Percentiles rank a stretch among this genome's conserved stretches.
Evolutionary conservation across 2,329 filamentous ascomycete genomes (phyloP).

Genomic region (Sclerotinia spermophila): DNA sequence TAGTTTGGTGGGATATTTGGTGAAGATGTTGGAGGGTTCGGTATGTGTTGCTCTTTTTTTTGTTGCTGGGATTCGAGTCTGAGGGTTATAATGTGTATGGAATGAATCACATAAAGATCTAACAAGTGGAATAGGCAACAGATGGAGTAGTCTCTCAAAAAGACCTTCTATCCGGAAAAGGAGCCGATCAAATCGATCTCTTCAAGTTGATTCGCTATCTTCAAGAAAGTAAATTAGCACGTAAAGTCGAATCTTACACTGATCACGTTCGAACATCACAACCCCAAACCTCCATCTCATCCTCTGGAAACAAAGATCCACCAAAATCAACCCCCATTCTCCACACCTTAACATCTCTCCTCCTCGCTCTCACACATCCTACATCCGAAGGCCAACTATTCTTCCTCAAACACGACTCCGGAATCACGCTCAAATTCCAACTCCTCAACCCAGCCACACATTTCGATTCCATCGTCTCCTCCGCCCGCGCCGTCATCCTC

Average conservation of each 20-base stretch:
- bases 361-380: constrained; percentile 81
- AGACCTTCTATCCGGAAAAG: constrained; percentile 74
- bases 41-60: constrained; percentile 37
- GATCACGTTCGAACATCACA: constrained; percentile 46
- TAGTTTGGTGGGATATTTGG: constrained; percentile 68
- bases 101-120: background rate
- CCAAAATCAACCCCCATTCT: constrained; percentile 31
- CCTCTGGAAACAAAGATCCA: background rate
- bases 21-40: constrained; percentile 48
- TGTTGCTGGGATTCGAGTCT: background rate
- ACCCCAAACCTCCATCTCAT: constrained; percentile 24
- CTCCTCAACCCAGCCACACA: constrained; percentile 88
- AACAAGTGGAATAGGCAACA: constrained; percentile 36
- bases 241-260: constrained; percentile 90
- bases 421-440: constrained; percentile 69
- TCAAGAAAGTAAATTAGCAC: constrained; percentile 85
- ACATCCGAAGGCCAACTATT: constrained; percentile 67
- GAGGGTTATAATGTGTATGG: background rate
- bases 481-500: constrained; percentile 81
- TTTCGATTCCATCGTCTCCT: constrained; percentile 81
- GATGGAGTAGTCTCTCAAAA: constrained; percentile 70
- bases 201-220: constrained; percentile 86
- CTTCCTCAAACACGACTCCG: constrained; percentile 46
- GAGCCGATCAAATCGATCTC: constrained; percentile 91
- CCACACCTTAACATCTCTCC: constrained; percentile 61